Evolutionary conservation across 257 asterid species (phyloP).

Genomic region (Misopates orontium): DNA sequence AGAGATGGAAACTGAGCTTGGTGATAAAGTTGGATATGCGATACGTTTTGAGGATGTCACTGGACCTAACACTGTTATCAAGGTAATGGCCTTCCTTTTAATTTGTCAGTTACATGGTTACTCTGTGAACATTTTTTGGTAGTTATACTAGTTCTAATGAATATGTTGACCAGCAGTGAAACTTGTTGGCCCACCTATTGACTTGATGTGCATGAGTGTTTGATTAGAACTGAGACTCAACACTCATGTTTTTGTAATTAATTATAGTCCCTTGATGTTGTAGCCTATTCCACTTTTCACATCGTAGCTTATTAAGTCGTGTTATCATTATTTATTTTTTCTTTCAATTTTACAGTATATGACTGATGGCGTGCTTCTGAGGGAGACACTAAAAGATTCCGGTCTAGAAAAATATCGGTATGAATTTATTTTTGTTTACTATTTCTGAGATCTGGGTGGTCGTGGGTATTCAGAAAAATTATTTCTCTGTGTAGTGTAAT

Average conservation of each 20-base stretch:
- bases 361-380: slow-evolving; percentile 98
- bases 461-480: background rate
- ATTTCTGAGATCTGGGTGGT: background rate
- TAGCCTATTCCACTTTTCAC: slow-evolving; percentile 6
- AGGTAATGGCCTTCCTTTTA: slow-evolving; percentile 44
- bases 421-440: slow-evolving; percentile 10
- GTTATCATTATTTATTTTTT: slow-evolving; percentile 1
- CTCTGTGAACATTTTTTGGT: background rate
- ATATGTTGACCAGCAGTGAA: too few relatives aligned
- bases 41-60: slow-evolving; percentile 98
- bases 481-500: slow-evolving; percentile 50
- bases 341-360: slow-evolving; percentile 75
- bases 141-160: background rate
- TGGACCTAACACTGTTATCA: slow-evolving; percentile 82
- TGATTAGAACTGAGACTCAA: slow-evolving; percentile 15
- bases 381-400: slow-evolving; percentile 92
- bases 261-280: background rate
- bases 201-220: background rate
- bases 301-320: slow-evolving; percentile 11
- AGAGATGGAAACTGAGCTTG: slow-evolving; percentile 96
- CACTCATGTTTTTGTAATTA: background rate
- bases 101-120: background rate
- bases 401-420: slow-evolving; percentile 95
- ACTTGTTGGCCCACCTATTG: background rate
- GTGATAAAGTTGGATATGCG: slow-evolving; percentile 90